phyloP scores from a whole-genome alignment of 176 grass and related monocot genomes.

The Puccinellia tenuiflora region DNA sequence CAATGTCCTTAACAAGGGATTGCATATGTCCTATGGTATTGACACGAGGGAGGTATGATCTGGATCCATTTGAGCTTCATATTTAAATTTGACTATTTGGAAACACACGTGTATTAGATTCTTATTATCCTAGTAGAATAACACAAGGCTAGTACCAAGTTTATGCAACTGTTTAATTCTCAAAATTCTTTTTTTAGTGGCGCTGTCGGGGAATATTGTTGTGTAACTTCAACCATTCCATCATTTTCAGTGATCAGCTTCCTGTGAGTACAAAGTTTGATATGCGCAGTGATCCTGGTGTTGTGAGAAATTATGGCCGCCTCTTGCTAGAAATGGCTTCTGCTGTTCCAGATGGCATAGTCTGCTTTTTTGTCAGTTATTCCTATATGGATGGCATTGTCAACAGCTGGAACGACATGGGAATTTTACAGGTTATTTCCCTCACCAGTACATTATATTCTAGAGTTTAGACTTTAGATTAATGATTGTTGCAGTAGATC shows the following conservation, averaged over 20 bases:
- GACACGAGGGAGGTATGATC: slow-evolving; percentile 82
- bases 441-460: slow-evolving; percentile 5
- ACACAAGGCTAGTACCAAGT: neutral
- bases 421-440: slow-evolving; percentile 81
- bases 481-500: neutral
- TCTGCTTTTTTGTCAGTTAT: slow-evolving; percentile 98
- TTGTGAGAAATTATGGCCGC: slow-evolving; percentile 90
- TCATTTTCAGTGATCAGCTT: slow-evolving; percentile 80
- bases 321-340: slow-evolving; percentile 92
- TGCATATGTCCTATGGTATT: slow-evolving; percentile 99
- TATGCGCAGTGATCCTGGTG: slow-evolving; percentile 94
- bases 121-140: neutral
- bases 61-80: neutral
- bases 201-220: neutral
- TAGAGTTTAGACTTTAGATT: neutral
- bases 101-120: neutral
- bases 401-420: slow-evolving; percentile 97
- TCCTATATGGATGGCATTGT: slow-evolving; percentile 99
- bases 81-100: neutral
- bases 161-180: neutral
- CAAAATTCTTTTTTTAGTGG: neutral
- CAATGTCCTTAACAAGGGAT: slow-evolving; percentile 94
- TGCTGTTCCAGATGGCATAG: slow-evolving; percentile 90
- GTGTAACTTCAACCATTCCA: slow-evolving; percentile 7
- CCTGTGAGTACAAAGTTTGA: slow-evolving; percentile 95